A percentile compares a stretch with the other conserved stretches of the same genome.
phyloP scores from a whole-genome alignment of 2,329 filamentous ascomycete species.

The Penicillium expansum region DNA sequence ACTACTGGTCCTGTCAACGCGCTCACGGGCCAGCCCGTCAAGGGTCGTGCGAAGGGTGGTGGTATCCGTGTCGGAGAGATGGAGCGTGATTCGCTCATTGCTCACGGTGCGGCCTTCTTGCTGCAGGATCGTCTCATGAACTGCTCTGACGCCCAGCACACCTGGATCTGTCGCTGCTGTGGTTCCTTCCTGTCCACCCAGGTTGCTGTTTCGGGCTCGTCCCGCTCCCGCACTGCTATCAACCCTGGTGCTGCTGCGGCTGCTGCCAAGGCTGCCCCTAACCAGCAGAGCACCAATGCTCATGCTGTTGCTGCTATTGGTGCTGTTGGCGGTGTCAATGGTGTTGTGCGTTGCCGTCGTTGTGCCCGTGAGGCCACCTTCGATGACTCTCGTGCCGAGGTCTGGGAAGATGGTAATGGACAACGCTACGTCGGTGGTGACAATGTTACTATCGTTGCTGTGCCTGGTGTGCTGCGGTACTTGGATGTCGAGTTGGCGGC shows the following conservation, averaged over 20 bases:
- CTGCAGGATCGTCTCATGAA: slow-evolving; percentile 95
- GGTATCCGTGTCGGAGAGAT: slow-evolving; percentile 99
- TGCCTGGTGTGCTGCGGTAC: slow-evolving; percentile 89
- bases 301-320: slow-evolving; percentile 51
- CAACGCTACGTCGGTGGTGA: slow-evolving; percentile 82
- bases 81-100: slow-evolving; percentile 93
- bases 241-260: slow-evolving; percentile 31
- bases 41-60: slow-evolving; percentile 91
- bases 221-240: slow-evolving; percentile 28
- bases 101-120: slow-evolving; percentile 91
- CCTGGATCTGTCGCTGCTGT: slow-evolving; percentile 85
- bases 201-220: slow-evolving; percentile 41
- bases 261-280: slow-evolving; percentile 32
- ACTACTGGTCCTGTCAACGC: slow-evolving; percentile 90
- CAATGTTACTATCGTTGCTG: slow-evolving; percentile 84
- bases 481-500: slow-evolving; percentile 92
- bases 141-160: slow-evolving; percentile 87
- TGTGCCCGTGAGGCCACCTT: slow-evolving; percentile 66
- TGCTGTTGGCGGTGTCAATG: slow-evolving; percentile 58
- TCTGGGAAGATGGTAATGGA: slow-evolving; percentile 89
- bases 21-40: slow-evolving; percentile 92
- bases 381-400: slow-evolving; percentile 65
- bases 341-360: slow-evolving; percentile 72
- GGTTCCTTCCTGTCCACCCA: slow-evolving; percentile 89
- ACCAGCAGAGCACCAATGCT: slow-evolving; percentile 23